Evolutionary conservation across 805 yeast species (phyloP).

Genomic region (Monosporozyma solicola): DNA sequence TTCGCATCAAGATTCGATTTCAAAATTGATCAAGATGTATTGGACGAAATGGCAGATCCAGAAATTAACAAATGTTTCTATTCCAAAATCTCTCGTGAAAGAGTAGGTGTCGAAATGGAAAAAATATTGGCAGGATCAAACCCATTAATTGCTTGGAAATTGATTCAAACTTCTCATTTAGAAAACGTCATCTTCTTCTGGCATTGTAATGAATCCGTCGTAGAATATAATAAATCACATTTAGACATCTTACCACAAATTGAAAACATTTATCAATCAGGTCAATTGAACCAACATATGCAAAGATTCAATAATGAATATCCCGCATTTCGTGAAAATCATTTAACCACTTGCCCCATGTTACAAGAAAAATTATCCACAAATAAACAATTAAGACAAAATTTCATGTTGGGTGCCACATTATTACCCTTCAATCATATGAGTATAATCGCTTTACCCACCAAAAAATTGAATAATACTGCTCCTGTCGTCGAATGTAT

Average conservation of each 20-base stretch:
- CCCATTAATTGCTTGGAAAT: slow-evolving; percentile 53
- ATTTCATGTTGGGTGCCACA: slow-evolving; percentile 11
- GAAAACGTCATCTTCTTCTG: slow-evolving; percentile 50
- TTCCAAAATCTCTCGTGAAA: slow-evolving; percentile 76
- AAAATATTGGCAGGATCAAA: slow-evolving; percentile 62
- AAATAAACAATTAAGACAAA: slow-evolving; percentile 12
- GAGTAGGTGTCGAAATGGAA: slow-evolving; percentile 78
- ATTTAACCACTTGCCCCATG: background rate
- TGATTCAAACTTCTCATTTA: slow-evolving; percentile 48
- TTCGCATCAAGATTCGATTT: slow-evolving; percentile 78
- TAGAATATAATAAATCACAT: slow-evolving; percentile 18
- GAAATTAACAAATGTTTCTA: slow-evolving; percentile 51
- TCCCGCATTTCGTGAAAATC: slow-evolving; percentile 3
- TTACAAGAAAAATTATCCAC: slow-evolving; percentile 2
- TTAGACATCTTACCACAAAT: slow-evolving; percentile 9
- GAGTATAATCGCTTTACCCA: slow-evolving; percentile 20
- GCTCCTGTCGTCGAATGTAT: slow-evolving; percentile 35
- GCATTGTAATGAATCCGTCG: slow-evolving; percentile 20
- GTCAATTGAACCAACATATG: slow-evolving; percentile 11
- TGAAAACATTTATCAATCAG: slow-evolving; percentile 12
- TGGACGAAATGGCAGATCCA: slow-evolving; percentile 53
- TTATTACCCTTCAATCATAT: slow-evolving; percentile 19
- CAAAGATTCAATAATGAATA: slow-evolving; percentile 4
- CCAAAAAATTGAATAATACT: slow-evolving; percentile 20
- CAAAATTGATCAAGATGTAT: slow-evolving; percentile 47